A percentile compares a stretch with the other conserved stretches of the same genome.
Conservation (phyloP, 1,284 basidiomycete genomes). For the Sporisorium scitamineum region DNA sequence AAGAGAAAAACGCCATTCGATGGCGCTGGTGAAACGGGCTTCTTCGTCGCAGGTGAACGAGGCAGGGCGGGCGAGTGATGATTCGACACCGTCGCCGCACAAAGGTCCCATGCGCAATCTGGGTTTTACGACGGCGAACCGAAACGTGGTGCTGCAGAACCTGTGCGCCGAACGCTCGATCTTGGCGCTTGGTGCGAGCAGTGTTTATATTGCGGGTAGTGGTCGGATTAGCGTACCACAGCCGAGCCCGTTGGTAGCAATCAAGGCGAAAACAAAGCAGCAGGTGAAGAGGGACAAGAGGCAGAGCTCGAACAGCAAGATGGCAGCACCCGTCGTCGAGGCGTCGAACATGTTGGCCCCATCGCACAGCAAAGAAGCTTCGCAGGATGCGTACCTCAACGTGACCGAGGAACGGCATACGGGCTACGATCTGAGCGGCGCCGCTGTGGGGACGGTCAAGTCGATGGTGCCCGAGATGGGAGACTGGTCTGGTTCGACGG, state of each 20-base stretch:
- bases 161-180: constrained; percentile 35
- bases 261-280: constrained; percentile 13
- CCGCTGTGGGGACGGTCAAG: constrained; percentile 31
- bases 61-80: constrained; percentile 3
- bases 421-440: constrained; percentile 25
- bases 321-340: not conserved
- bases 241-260: not conserved
- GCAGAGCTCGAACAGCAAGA: not conserved
- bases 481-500: constrained; percentile 33
- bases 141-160: constrained; percentile 42
- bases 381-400: constrained; percentile 24
- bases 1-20: constrained; percentile 25
- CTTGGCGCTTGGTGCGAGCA: constrained; percentile 34
- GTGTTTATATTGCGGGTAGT: constrained; percentile 30
- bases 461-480: constrained; percentile 43
- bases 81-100: not conserved
- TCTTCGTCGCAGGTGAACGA: constrained; percentile 30
- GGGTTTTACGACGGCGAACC: constrained; percentile 43
- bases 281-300: constrained; percentile 1
- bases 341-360: not conserved
- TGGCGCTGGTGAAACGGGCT: constrained; percentile 24
- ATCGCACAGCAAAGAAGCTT: constrained; percentile 3
- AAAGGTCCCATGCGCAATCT: constrained; percentile 37
- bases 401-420: constrained; percentile 19
- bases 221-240: constrained; percentile 33